Evolutionary conservation across 129 eudicot genomes (phyloP), one percentile per base, ranked within the genome.

Genomic region (Saussurea involucrata): DNA sequence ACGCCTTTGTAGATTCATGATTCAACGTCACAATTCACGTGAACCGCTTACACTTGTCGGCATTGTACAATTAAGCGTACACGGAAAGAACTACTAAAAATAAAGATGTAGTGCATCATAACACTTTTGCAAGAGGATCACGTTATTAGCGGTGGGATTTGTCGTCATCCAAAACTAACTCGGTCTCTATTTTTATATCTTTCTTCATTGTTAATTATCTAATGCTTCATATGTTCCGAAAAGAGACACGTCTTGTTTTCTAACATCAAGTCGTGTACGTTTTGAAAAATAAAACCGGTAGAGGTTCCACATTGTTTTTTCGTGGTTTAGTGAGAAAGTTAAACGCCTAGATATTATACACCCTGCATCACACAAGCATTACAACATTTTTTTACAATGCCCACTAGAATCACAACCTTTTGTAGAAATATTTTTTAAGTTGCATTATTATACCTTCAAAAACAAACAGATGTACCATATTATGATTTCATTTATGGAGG

Each of bases 111-210:
- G 63, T 46, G 71, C 68, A 74, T 81, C 76, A 58, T 29, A 53
- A 36, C 66, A 81, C 74, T 81, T 79, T 81, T 79, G 77, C 71
- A 40, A 44, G 5, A 81, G 57, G 22, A 68, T 58, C 17, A 10
- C 66, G 42, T 58, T 66, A 36, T 81, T 67, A 27, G 68, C 80
- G 71, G 80, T 68, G 71, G 76, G 22, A 42, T 57, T 15, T 74
- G 65, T 68, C 84, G 72, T 81, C 80, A 81, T 81, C 49, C 37
- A 29, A 74, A 81, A 81, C 80, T 33, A 81, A 68, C 75, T 68
- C 12, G 75, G 65, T 58, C 68, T 53, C 75, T 40, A 25, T 68
- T 74, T 74, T 57, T 68, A n/a, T 57, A 67, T 40, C 29, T 68
- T 71, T 49, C 20, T 74, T 81, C 55, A 68, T 68, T 68, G 42